phyloP scores from a whole-genome alignment of 1,284 basidiomycete genomes.

The Puccinia coronata region DNA sequence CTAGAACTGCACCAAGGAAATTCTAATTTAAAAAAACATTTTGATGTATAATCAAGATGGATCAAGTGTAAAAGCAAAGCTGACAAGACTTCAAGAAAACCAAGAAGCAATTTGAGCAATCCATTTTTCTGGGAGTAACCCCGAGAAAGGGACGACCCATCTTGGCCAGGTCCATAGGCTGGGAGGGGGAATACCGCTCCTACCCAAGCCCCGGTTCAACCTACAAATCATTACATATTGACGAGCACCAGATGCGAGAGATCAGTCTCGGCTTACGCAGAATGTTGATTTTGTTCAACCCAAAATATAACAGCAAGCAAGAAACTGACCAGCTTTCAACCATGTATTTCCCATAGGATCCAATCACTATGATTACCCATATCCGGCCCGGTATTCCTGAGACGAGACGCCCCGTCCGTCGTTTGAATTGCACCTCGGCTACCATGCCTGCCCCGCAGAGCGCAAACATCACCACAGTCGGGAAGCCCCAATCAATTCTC shows the following conservation, averaged over 20 bases:
- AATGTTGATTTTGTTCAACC: too few species aligned
- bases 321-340: conserved; percentile 38
- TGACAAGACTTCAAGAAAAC: neutral
- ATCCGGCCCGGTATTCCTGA: conserved; percentile 21
- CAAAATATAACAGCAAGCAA: too few species aligned
- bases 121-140: conserved; percentile 37
- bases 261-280: too few species aligned
- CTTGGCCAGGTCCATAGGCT: conserved; percentile 37
- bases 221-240: neutral
- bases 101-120: conserved; percentile 18
- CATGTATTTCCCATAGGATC: conserved; percentile 11
- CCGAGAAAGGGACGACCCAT: conserved; percentile 36
- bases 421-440: conserved; percentile 27
- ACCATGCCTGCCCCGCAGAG: conserved; percentile 35
- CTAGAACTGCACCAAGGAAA: too few species aligned
- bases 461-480: conserved; percentile 36
- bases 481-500: conserved; percentile 36
- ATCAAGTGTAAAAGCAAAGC: neutral
- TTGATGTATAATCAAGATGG: too few species aligned
- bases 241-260: neutral
- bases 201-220: conserved; percentile 38
- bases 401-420: conserved; percentile 16
- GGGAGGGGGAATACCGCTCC: conserved; percentile 28
- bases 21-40: too few species aligned
- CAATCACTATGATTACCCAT: conserved; percentile 17